Evolutionary conservation across 306 rosid species (phyloP), one percentile per base, ranked within the genome.

Genomic region (Inga oerstediana): DNA sequence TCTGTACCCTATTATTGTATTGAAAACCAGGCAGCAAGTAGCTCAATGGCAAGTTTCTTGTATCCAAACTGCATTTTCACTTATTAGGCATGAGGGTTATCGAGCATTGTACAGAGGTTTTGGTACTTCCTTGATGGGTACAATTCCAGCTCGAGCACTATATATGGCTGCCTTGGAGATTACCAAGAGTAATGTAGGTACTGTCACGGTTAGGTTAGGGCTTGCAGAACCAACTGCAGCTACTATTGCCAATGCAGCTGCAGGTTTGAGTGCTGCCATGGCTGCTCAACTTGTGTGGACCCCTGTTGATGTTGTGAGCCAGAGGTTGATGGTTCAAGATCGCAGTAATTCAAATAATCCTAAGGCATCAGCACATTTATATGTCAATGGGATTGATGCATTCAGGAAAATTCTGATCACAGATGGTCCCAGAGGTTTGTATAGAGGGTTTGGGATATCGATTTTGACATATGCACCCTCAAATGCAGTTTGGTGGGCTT

Each of bases 401-500:
- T 85, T 89, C 19, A 79, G 92, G 80, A 90, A 93, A 72, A 91
- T 93, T 77, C 72, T 91, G 4, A 78, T 46, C 22, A 41, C 86
- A 10, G 95, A 91, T 77, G 97, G 94, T 2, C 83, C 74, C 0
- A 89, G 88, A 62, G 96, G 96, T 7, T 84, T 93, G 84, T 91
- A 93, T 65, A 89, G 96, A 48, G 95, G 97, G n/a, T 91, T 93
- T 24, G 97, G 96, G 85, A 82, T 93, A 85, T 93, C 97, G 0
- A 91, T 91, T 80, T 68, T 91, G 85, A 93, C 97, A 0, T 89
- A 93, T 72, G 95, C 95, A 3, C 95, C 97, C 10, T 93, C 95
- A 10, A 91, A 91, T 84, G 97, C 97, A 0, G 86, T 93, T 62
- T 93, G 97, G 97, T 93, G 97, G 97, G 97, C 92, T 7, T 91